Evolutionary conservation across 768 basidiomycete species (phyloP), one percentile per base, ranked within the genome.

Genomic region (Terana coerulea): DNA sequence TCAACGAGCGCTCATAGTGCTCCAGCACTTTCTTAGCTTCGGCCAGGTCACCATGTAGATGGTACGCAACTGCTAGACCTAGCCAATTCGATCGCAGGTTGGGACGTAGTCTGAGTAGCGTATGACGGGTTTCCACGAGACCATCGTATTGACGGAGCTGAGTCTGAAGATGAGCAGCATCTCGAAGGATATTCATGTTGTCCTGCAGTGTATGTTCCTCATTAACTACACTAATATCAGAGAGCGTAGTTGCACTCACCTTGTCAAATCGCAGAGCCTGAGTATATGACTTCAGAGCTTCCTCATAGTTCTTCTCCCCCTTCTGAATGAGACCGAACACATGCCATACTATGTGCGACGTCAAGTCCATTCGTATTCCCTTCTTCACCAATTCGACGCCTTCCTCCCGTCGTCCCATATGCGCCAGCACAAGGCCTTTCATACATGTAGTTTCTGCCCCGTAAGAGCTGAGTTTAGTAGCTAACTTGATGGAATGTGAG

Each of bases 291-390:
- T 93, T 90, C 61, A 92, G 76, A 0, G 97, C 94, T 62, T 95
- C 93, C 58, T 91, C 91, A 61, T 92, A 98, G 64, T 95, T 92
- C 69, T 89, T 94, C 66, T 97, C 90, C 8, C 86, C 87, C 67
- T 95, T 92, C 67, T 94, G 89, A 19, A 97, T 83, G 61, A 99
- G 86, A 24, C 93, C 97, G 65, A 92, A 89, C 57, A 98, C 95
- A 69, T 99, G 97, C 95, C 97, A 98, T 64, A 86, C 88, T 64
- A 99, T 98, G 63, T 98, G 94, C 17, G 91, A 94, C 28, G 80
- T 85, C 49, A 91, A 70, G 69, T 95, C 91, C 41, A 84, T 75
- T 36, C 82, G 78, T 58, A 91, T 78, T 52, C 93, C 93, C 60
- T 89, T 86, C 73, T 88, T 87, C 58, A 92, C 86, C 39, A 91